A percentile compares a stretch with the other conserved stretches of the same genome.
Conservation (phyloP, 2,329 filamentous ascomycete species). For the Penicillium digitatum region DNA sequence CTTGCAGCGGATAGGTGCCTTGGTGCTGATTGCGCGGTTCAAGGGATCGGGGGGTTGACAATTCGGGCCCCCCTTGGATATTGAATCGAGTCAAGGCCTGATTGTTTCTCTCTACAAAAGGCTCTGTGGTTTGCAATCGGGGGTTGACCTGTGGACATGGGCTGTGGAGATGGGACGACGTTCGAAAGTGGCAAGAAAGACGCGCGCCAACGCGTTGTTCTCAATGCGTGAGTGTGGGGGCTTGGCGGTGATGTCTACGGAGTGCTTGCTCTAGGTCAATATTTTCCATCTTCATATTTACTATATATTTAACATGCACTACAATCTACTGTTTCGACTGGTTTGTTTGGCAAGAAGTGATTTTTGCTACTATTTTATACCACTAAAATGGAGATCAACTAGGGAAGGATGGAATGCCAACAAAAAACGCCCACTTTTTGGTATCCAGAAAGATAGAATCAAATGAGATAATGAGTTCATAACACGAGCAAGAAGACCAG, state of each 20-base stretch:
- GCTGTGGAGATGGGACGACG: neutral
- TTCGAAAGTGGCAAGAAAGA: slow-evolving; percentile 8
- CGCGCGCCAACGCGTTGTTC: slow-evolving; percentile 22
- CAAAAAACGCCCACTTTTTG: slow-evolving; percentile 32
- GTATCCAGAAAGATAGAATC: slow-evolving; percentile 29
- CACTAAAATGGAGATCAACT: slow-evolving; percentile 14
- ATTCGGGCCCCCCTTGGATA: neutral
- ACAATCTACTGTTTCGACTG: neutral
- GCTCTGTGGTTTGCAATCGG: neutral
- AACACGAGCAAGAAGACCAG: slow-evolving; percentile 16
- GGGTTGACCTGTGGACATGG: neutral
- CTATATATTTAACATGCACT: neutral
- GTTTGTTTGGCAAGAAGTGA: neutral
- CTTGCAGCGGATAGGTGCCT: neutral
- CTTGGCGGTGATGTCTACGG: slow-evolving; percentile 10
- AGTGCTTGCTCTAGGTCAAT: neutral
- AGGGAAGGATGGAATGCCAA: slow-evolving; percentile 20
- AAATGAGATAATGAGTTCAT: slow-evolving; percentile 25
- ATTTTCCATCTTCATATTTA: neutral
- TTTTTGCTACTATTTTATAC: slow-evolving; percentile 1
- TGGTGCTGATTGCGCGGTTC: neutral
- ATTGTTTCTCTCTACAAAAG: neutral
- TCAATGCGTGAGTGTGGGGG: slow-evolving; percentile 6
- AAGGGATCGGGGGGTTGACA: neutral
- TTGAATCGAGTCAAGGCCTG: neutral